Evolutionary conservation across 805 yeast species (phyloP).

Genomic region (Candida manassasensis): DNA sequence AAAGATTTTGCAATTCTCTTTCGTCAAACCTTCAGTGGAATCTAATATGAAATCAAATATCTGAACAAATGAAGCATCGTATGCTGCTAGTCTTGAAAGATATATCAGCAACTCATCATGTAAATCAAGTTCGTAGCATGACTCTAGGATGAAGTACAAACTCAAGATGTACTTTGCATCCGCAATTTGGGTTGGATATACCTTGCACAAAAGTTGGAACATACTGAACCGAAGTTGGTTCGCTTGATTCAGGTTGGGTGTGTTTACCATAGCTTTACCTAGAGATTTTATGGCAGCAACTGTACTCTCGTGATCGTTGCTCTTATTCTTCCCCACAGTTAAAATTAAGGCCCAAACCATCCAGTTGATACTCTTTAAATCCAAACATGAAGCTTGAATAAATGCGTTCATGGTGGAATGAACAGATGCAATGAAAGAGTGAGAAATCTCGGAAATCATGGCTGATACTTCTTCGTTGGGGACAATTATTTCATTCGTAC

Average conservation of each 20-base stretch:
- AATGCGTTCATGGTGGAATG: neutral
- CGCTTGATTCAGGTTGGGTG: constrained; percentile 1
- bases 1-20: constrained; percentile 10
- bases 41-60: constrained; percentile 12
- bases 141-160: constrained; percentile 12
- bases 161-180: constrained; percentile 12
- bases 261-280: constrained; percentile 8
- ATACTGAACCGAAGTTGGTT: constrained; percentile 16
- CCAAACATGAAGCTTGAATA: neutral
- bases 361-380: constrained; percentile 18
- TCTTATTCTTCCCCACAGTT: neutral
- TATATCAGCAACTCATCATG: constrained; percentile 6
- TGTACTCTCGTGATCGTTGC: constrained; percentile 1
- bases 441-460: neutral
- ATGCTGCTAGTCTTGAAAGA: constrained; percentile 6
- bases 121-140: neutral
- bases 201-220: constrained; percentile 22
- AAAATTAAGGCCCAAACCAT: constrained; percentile 23
- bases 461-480: neutral
- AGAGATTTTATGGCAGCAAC: constrained; percentile 6
- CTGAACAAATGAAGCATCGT: constrained; percentile 9
- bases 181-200: constrained; percentile 7
- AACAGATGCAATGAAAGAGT: neutral
- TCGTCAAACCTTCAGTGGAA: constrained; percentile 14
- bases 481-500: neutral